Conservation (phyloP, 495 filamentous ascomycete species). For the Trichocladium uniseriatum region DNA sequence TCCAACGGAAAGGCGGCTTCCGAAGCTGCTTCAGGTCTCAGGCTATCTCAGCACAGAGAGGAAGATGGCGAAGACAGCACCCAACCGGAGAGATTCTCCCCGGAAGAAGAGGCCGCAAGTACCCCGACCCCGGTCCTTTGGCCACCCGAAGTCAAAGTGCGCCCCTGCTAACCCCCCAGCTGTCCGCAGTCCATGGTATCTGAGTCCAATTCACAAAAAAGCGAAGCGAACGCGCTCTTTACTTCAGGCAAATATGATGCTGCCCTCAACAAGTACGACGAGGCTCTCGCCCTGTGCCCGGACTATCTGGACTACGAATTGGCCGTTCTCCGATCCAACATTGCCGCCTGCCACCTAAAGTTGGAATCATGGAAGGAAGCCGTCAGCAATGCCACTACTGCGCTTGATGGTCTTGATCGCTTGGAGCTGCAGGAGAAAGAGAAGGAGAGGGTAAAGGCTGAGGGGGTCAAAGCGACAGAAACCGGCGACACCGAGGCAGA, state of each 20-base stretch:
- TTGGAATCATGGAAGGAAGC: constrained; percentile 80
- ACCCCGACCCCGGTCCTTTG: background rate
- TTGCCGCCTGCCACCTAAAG: constrained; percentile 85
- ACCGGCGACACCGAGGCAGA: constrained; percentile 49
- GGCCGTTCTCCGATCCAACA: constrained; percentile 78
- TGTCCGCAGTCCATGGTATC: constrained; percentile 51
- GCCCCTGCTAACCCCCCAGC: background rate
- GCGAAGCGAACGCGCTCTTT: constrained; percentile 72
- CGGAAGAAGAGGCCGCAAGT: constrained; percentile 33
- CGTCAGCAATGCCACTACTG: constrained; percentile 59
- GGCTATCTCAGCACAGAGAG: constrained; percentile 2
- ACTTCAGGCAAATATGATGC: constrained; percentile 60
- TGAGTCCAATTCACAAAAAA: constrained; percentile 67
- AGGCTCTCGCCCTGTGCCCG: constrained; percentile 72
- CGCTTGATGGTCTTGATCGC: constrained; percentile 62
- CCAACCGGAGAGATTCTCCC: constrained; percentile 36
- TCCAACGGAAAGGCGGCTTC: too few relatives aligned
- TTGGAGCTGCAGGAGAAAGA: constrained; percentile 29
- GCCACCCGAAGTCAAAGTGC: background rate
- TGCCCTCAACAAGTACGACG: constrained; percentile 84
- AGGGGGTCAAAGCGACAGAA: constrained; percentile 38
- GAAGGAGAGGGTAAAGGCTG: constrained; percentile 12
- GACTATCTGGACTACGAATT: constrained; percentile 85
- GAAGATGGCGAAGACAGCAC: constrained; percentile 15
- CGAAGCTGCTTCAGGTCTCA: too few relatives aligned